Evolutionary conservation across 2,329 filamentous ascomycete species (phyloP).

Genomic region (Sporothrix dimorphospora): DNA sequence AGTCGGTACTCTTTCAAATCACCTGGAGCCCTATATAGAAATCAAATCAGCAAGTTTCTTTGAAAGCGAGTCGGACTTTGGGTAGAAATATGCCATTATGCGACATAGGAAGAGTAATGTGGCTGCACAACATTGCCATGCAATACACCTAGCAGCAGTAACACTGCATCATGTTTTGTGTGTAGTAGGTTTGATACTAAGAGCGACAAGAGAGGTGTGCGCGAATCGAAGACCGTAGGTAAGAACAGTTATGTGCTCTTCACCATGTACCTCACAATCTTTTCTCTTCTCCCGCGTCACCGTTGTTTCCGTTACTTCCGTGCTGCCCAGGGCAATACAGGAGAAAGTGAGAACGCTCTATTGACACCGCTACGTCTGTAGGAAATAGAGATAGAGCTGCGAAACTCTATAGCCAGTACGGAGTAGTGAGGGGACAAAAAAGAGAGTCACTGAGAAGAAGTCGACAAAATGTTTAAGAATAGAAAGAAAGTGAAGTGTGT

Average conservation of each 20-base stretch:
- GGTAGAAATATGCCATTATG: neutral
- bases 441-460: neutral
- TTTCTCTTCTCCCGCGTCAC: neutral
- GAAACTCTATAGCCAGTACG: too few relatives aligned
- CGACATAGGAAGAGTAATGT: neutral
- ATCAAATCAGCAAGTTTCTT: neutral
- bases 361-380: neutral
- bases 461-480: neutral
- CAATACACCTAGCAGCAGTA: neutral
- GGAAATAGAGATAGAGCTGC: neutral
- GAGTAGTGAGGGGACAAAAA: neutral
- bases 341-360: neutral
- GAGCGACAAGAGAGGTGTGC: neutral
- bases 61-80: neutral
- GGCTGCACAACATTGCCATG: neutral
- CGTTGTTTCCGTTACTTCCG: neutral
- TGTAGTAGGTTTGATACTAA: neutral
- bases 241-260: neutral
- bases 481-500: neutral
- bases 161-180: neutral
- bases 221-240: neutral
- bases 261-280: neutral
- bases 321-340: neutral
- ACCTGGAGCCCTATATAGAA: neutral
- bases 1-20: neutral